Conservation (phyloP, 202 grass and related monocot species). For the Zizania palustris region DNA sequence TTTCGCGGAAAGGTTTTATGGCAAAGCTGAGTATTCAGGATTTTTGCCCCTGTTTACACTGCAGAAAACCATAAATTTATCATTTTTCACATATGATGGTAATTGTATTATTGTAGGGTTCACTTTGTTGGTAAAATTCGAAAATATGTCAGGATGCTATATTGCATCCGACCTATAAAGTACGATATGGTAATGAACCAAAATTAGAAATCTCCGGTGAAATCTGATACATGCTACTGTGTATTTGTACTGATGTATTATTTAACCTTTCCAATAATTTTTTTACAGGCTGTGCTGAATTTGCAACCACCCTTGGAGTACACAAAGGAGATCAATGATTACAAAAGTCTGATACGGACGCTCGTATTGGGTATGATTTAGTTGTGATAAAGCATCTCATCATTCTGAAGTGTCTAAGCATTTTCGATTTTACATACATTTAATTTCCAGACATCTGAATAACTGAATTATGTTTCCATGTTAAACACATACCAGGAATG, state of each 20-base stretch:
- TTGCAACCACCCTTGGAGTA: slow-evolving; percentile 96
- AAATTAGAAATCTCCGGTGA: slow-evolving; percentile 9
- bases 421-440: slow-evolving; percentile 5
- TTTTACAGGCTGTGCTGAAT: slow-evolving; percentile 87
- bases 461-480: slow-evolving; percentile 35
- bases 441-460: neutral
- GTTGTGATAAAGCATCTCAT: slow-evolving; percentile 26
- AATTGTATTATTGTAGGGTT: neutral
- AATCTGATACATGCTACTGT: slow-evolving; percentile 2
- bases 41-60: neutral
- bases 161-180: slow-evolving; percentile 5
- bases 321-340: slow-evolving; percentile 91
- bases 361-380: slow-evolving; percentile 86
- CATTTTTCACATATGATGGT: no score
- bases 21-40: neutral
- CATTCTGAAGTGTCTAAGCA: slow-evolving; percentile 22
- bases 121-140: neutral
- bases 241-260: slow-evolving; percentile 13
- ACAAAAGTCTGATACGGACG: slow-evolving; percentile 97
- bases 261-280: slow-evolving; percentile 22
- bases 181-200: neutral
- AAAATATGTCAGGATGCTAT: neutral
- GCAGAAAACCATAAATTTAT: neutral
- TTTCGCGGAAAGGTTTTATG: neutral
- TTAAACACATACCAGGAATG: slow-evolving; percentile 74